Percentiles rank a stretch among this genome's conserved stretches.
Conservation (phyloP, 73 alveolate species). For the Paraurostyla sp. region DNA sequence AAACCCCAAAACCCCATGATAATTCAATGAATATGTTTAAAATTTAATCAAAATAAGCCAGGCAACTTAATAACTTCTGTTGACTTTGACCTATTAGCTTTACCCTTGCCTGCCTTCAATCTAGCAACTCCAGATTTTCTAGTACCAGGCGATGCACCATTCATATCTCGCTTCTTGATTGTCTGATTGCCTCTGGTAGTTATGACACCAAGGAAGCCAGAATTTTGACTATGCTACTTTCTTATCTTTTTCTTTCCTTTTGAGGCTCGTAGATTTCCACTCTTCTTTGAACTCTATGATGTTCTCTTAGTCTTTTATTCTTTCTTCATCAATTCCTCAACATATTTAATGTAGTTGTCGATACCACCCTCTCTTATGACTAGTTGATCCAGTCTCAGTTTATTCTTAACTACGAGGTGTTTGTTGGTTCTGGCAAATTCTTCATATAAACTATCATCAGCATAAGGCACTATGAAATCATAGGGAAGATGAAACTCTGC, state of each 20-base stretch:
- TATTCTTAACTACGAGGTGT: constrained; percentile 19
- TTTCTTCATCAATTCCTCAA: constrained; percentile 2
- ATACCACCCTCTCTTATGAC: constrained; percentile 51
- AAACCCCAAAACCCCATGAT: no score
- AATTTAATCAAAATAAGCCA: no score
- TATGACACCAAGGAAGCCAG: no score
- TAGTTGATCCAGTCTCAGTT: constrained; percentile 48
- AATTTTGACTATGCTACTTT: background rate
- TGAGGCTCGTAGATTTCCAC: background rate
- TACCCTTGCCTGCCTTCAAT: no score
- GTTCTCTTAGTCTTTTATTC: constrained; percentile 7
- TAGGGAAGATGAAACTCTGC: constrained; percentile 61
- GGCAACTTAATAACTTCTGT: no score
- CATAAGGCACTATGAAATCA: constrained; percentile 70
- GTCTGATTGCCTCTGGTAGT: no score
- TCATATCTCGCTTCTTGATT: no score
- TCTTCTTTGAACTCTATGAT: background rate
- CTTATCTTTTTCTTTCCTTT: constrained; percentile 5
- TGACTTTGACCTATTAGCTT: no score
- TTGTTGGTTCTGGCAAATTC: constrained; percentile 12
- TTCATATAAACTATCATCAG: constrained; percentile 44
- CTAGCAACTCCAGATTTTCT: no score
- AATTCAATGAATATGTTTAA: no score
- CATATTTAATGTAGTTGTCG: constrained; percentile 19
- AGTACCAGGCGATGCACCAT: no score